These are phyloP conservation scores for Termitomyces sp. DNA, from an alignment of 768 basidiomycete genomes.

Conservation along the genomic window DNA sequence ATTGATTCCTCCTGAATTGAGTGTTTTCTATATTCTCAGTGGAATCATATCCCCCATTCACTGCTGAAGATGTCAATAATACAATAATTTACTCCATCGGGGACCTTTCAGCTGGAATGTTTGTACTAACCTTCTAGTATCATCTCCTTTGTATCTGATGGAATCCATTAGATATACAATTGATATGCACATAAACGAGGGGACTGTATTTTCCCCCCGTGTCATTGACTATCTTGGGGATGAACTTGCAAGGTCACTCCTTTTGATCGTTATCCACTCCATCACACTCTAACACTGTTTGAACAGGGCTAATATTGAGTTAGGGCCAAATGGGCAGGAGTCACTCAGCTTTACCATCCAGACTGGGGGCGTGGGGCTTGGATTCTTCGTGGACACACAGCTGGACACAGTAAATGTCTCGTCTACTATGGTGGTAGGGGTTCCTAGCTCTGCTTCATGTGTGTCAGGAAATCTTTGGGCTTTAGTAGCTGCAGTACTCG, in stretches of 20 bases:
- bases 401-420: constrained; percentile 13
- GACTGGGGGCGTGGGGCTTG: constrained; percentile 7
- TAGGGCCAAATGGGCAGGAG: constrained; percentile 8
- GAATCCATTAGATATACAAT: constrained; percentile 11
- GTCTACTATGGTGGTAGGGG: constrained; percentile 12
- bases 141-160: background rate
- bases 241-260: constrained; percentile 9
- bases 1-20: no score
- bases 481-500: background rate
- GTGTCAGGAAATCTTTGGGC: background rate
- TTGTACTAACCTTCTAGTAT: background rate
- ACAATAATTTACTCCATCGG: constrained; percentile 14
- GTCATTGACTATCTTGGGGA: constrained; percentile 15
- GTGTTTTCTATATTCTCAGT: background rate
- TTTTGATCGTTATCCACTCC: background rate
- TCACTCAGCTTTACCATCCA: constrained; percentile 13
- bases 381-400: constrained; percentile 17
- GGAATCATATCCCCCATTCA: constrained; percentile 18
- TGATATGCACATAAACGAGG: constrained; percentile 9
- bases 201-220: constrained; percentile 12
- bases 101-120: constrained; percentile 17
- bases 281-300: background rate
- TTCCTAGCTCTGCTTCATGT: background rate
- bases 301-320: constrained; percentile 1
- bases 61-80: constrained; percentile 9